These are phyloP conservation scores for Trichoderma simmonsii DNA, from an alignment of 2,329 filamentous ascomycete species.

Conservation along the genomic window DNA sequence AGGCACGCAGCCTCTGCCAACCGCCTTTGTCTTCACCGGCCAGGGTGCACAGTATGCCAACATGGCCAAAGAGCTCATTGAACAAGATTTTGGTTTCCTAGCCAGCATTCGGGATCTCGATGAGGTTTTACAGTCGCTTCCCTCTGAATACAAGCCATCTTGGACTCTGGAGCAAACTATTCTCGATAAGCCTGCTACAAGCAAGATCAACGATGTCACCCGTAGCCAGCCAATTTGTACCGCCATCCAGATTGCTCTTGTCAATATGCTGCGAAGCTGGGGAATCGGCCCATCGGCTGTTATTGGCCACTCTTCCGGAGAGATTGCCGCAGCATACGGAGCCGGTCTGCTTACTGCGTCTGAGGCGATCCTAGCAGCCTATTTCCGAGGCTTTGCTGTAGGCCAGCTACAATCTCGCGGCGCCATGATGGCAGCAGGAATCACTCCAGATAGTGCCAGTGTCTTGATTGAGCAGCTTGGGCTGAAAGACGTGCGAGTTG, in stretches of 20 bases:
- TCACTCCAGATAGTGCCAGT: background rate
- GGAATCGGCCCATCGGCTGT: background rate
- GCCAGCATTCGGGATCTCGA: slow-evolving; percentile 20
- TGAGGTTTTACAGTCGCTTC: background rate
- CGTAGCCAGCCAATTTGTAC: slow-evolving; percentile 11
- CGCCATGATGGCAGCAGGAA: slow-evolving; percentile 8
- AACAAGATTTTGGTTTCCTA: slow-evolving; percentile 12
- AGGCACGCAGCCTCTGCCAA: background rate
- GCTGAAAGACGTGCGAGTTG: slow-evolving; percentile 23
- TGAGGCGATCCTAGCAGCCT: background rate
- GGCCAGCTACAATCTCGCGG: slow-evolving; percentile 6
- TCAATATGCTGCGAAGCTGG: background rate
- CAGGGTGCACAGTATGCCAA: slow-evolving; percentile 27
- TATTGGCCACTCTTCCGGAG: slow-evolving; percentile 5
- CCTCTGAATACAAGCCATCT: background rate
- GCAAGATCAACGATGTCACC: slow-evolving; percentile 20
- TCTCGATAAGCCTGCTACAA: slow-evolving; percentile 21
- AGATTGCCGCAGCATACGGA: slow-evolving; percentile 2
- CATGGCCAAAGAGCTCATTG: slow-evolving; percentile 23
- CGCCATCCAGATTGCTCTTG: background rate
- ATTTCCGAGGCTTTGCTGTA: slow-evolving; percentile 9
- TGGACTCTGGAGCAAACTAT: slow-evolving; percentile 15
- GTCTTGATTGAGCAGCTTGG: background rate
- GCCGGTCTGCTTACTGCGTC: background rate
- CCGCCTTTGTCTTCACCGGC: slow-evolving; percentile 26